Base-by-base conservation (phyloP, 192 early-diverging fungal genomes). In the Podila verticillata region DNA sequence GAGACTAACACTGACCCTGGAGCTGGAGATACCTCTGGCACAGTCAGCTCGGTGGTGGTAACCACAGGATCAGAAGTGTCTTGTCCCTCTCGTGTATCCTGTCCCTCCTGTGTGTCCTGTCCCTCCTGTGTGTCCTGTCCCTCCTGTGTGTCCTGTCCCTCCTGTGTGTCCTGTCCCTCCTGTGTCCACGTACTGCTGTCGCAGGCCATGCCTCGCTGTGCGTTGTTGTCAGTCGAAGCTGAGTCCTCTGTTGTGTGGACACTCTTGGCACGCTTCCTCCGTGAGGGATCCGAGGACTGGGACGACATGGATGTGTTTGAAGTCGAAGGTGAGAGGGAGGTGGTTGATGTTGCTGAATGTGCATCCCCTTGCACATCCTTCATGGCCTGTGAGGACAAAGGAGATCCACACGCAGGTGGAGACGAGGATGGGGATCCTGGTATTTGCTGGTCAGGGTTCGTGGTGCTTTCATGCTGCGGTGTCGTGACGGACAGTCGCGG, bases 241-340 rank as follows among this genome's bases (percentile, higher is more conserved):
- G n/a, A 9, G 20, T 26, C 51, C 24, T n/a, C 51, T 54, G 51
- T 54, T 54, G 51, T 12, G 17, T 54, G 51, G 24, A 54, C 22
- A 54, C 51, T 54, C 51, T 54, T 54, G 22, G 51, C 51, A 54
- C 51, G 51, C 51, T 54, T 54, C 22, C 51, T 54, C 51, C 22
- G 51, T 54, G 22, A 47, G 7, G 15, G 7, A 24, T 26, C 24
- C 51, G 51, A 54, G 0, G 22, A 54, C 24, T 54, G 51, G 8
- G 51, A 54, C 20, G 51, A 24, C 39, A 44, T 44, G 39, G 39
- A 44, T 44, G 39, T 15, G 10, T n/a, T 24, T 54, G 51, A 54
- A 26, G 51, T 54, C 20, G 51, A 54, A 24, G 51, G 51, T 12
- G 51, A 54, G 51, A 54, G 51, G 6, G 51, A 54, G 2, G 17